Conservation (phyloP, 768 basidiomycete species). For the Neoboletus subvelutipes region DNA sequence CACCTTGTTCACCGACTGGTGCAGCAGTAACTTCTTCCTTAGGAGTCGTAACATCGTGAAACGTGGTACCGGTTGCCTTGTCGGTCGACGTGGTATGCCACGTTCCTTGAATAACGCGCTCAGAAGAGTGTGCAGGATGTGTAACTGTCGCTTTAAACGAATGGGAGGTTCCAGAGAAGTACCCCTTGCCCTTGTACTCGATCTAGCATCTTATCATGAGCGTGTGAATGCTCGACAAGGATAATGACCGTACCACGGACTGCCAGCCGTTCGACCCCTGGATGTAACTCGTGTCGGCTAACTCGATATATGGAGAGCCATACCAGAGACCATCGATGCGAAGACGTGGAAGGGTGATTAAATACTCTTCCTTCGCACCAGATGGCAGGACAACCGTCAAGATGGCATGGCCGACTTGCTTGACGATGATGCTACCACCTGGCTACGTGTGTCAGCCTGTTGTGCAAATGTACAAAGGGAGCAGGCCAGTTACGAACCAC, state of each 20-base stretch:
- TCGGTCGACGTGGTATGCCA: slow-evolving; percentile 73
- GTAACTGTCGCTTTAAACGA: slow-evolving; percentile 82
- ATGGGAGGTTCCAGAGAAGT: slow-evolving; percentile 92
- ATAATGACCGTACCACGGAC: slow-evolving; percentile 41
- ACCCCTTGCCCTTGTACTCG: slow-evolving; percentile 96
- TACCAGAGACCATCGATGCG: slow-evolving; percentile 94
- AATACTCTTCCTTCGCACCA: slow-evolving; percentile 64
- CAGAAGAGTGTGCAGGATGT: slow-evolving; percentile 44
- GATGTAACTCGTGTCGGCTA: slow-evolving; percentile 81
- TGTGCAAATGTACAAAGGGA: not conserved
- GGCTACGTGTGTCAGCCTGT: slow-evolving; percentile 6
- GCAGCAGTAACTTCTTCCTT: slow-evolving; percentile 75
- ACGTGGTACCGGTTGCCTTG: slow-evolving; percentile 44
- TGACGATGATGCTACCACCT: slow-evolving; percentile 80
- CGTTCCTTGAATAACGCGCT: slow-evolving; percentile 68
- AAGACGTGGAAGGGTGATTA: slow-evolving; percentile 90
- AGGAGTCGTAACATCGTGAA: slow-evolving; percentile 73
- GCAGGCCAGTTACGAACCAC: slow-evolving; percentile 42
- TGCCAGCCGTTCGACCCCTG: slow-evolving; percentile 61
- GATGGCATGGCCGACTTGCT: slow-evolving; percentile 92
- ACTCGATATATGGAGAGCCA: slow-evolving; percentile 90
- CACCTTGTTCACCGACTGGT: slow-evolving; percentile 62
- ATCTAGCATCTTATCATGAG: slow-evolving; percentile 52
- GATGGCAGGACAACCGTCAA: slow-evolving; percentile 64
- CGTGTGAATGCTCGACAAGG: not conserved